These are phyloP conservation scores for Daldinia sp. DNA, from an alignment of 2,329 filamentous ascomycete genomes.

Conservation along the genomic window DNA sequence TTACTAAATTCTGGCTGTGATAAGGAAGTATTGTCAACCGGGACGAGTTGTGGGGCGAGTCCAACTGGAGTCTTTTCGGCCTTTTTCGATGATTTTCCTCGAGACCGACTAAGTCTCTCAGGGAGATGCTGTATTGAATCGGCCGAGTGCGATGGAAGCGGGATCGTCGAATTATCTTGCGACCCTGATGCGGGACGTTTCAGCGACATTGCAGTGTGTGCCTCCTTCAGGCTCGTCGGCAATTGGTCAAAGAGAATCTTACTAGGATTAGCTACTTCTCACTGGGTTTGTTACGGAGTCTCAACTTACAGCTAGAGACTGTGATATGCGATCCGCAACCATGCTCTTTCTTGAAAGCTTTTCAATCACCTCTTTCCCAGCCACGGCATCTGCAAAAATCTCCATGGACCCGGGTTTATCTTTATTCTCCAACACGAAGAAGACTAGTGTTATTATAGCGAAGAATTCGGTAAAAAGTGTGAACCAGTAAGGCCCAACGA, in stretches of 20 bases:
- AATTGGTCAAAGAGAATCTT: constrained; percentile 87
- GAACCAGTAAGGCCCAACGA: constrained; percentile 90
- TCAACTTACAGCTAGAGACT: constrained; percentile 76
- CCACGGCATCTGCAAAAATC: constrained; percentile 84
- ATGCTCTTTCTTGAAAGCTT: constrained; percentile 85
- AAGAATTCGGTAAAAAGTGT: constrained; percentile 88
- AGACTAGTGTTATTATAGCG: constrained; percentile 81
- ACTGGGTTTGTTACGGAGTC: constrained; percentile 32
- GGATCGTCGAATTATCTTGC: constrained; percentile 51
- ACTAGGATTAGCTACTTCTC: constrained; percentile 37
- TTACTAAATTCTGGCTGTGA: constrained; percentile 42
- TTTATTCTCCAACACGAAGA: constrained; percentile 84
- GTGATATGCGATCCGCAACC: constrained; percentile 88
- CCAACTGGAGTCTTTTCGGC: constrained; percentile 42
- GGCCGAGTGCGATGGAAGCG: constrained; percentile 49
- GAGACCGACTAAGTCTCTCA: constrained; percentile 35
- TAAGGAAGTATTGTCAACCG: constrained; percentile 39
- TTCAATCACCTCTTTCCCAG: constrained; percentile 85
- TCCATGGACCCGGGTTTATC: constrained; percentile 80
- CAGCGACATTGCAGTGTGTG: constrained; percentile 59
- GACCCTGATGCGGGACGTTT: constrained; percentile 68
- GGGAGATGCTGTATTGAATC: constrained; percentile 35
- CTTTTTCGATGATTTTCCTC: constrained; percentile 42
- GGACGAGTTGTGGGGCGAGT: constrained; percentile 34
- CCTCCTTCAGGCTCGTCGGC: constrained; percentile 75